These are phyloP conservation scores for Rhodotorula sp. DNA, from an alignment of 1,284 basidiomycete species.

Conservation along the genomic window DNA sequence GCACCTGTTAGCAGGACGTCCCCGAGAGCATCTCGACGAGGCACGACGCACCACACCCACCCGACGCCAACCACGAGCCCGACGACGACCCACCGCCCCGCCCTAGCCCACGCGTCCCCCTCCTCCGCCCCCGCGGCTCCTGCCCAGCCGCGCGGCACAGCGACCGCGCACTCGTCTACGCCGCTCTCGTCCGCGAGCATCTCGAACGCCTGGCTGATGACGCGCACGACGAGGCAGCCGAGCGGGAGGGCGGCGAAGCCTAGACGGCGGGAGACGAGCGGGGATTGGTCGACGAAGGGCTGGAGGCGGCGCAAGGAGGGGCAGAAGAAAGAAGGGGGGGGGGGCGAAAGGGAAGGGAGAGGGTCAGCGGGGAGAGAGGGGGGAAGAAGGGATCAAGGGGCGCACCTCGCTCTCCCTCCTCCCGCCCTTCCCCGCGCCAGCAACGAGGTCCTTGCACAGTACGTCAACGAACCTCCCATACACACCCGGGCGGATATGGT, in stretches of 20 bases:
- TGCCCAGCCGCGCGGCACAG: constrained; percentile 41
- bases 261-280: constrained; percentile 86
- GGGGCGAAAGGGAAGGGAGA: not conserved
- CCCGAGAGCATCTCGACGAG: not conserved
- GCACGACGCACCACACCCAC: constrained; percentile 71
- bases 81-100: constrained; percentile 60
- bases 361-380: not conserved
- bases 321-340: not conserved
- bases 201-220: constrained; percentile 73
- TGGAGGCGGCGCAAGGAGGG: constrained; percentile 54
- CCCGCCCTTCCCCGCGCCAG: constrained; percentile 59
- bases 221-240: constrained; percentile 84
- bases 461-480: constrained; percentile 97
- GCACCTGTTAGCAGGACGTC: not conserved
- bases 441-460: constrained; percentile 86
- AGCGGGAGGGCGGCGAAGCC: constrained; percentile 93
- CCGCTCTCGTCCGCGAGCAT: constrained; percentile 59
- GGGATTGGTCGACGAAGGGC: constrained; percentile 91
- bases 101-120: constrained; percentile 46
- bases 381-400: not conserved
- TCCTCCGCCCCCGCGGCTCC: constrained; percentile 58
- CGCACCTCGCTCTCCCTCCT: constrained; percentile 52
- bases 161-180: constrained; percentile 53
- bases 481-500: constrained; percentile 77
- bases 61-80: constrained; percentile 65